phyloP scores from a whole-genome alignment of 805 yeast genomes.

The Candida saitoana region DNA sequence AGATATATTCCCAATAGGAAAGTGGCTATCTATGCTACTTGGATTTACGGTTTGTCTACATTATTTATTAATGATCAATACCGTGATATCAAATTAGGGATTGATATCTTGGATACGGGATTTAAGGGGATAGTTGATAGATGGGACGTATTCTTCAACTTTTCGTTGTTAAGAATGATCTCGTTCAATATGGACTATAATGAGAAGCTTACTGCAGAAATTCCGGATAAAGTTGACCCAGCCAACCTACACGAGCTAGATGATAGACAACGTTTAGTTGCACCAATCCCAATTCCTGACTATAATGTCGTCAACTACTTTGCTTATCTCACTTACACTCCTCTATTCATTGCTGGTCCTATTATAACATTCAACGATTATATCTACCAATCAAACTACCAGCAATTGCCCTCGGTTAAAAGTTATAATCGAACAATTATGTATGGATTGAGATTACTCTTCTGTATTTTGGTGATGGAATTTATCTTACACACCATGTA shows the following conservation, averaged over 20 bases:
- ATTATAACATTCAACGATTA: constrained; percentile 89
- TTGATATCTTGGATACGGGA: constrained; percentile 55
- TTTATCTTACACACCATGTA: constrained; percentile 80
- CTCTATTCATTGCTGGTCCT: constrained; percentile 94
- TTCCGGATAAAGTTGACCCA: constrained; percentile 9
- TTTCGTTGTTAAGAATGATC: constrained; percentile 77
- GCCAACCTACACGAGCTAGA: constrained; percentile 24
- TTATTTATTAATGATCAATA: constrained; percentile 73
- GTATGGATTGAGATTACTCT: constrained; percentile 63
- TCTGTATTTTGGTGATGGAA: constrained; percentile 87
- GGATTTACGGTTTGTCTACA: constrained; percentile 78
- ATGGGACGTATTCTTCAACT: constrained; percentile 96
- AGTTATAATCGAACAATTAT: constrained; percentile 46
- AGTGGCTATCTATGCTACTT: constrained; percentile 45
- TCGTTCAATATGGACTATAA: constrained; percentile 79
- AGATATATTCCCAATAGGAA: constrained; percentile 29
- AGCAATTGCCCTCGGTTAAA: constrained; percentile 52
- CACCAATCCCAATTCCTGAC: constrained; percentile 56
- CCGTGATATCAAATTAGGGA: constrained; percentile 50
- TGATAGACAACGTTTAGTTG: constrained; percentile 63
- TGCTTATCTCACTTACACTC: constrained; percentile 79
- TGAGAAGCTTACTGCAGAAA: constrained; percentile 27
- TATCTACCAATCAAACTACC: constrained; percentile 61
- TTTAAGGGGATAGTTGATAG: constrained; percentile 75
- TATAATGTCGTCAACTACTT: constrained; percentile 65